Evolutionary conservation across 495 filamentous ascomycete genomes (phyloP), one percentile per base, ranked within the genome.

Genomic region (Penicillium canariense): DNA sequence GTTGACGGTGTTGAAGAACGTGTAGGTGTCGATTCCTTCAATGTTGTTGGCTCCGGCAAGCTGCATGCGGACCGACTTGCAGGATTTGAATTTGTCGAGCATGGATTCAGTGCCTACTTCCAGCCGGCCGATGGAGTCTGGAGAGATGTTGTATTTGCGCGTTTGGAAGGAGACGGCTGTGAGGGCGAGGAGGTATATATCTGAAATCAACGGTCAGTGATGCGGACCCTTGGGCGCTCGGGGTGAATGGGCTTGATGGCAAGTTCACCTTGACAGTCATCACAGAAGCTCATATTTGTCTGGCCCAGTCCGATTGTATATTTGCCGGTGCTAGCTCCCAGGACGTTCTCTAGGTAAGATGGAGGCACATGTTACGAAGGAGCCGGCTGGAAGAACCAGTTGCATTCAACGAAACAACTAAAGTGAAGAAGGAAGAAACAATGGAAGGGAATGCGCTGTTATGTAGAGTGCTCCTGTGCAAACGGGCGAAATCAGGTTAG

Each of bases 251-350:
- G 14, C 6, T 9, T 27, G 10, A 9, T 42, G 25, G 18, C 7
- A 20, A 35, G 23, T 20, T 74, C 73, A 96, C 93, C 93, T 81
- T 98, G 94, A 63, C 91, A 83, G 71, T 98, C 94, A 80, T 98
- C 94, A 71, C 94, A 97, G 80, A 98, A 97, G 81, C 87, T 91
- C 94, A 98, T 98, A 74, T 92, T 96, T 56, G 92, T 96, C 84
- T 97, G 94, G 60, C 94, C 94, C 42, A 98, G 87, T 77, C 94
- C 94, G 74, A 98, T 98, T 56, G 94, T 98, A 79, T 96, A 97
- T 72, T 98, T 98, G 55, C 94, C 94, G 31, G 82, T 70, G 66
- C 84, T 84, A 60, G 96, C 94, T 70, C 91, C 92, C 83, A 97
- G 94, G 79, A 96, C 95, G 77, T 92, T 94, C 74, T 98, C 94